These are phyloP conservation scores for Aspergillus felis DNA, from an alignment of 2,329 filamentous ascomycete genomes.

Conservation along the genomic window DNA sequence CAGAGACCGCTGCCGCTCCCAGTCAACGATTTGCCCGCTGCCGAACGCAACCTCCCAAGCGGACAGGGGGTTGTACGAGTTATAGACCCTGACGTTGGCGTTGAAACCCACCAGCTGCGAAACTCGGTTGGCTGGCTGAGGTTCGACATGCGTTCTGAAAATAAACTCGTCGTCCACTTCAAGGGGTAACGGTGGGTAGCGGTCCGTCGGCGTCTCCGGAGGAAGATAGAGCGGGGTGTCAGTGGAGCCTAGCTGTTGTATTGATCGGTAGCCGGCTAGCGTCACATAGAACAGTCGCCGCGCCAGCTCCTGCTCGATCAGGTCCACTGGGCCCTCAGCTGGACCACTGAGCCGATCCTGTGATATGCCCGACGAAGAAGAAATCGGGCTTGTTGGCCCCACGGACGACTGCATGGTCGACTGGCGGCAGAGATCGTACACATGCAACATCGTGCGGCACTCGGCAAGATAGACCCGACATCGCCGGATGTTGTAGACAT, in stretches of 20 bases:
- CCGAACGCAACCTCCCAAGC: conserved; percentile 82
- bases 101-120: conserved; percentile 78
- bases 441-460: conserved; percentile 40
- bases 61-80: conserved; percentile 72
- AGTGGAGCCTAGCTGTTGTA: conserved; percentile 71
- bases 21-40: conserved; percentile 69
- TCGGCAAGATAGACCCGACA: conserved; percentile 43
- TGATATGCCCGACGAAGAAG: conserved; percentile 18
- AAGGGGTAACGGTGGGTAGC: conserved; percentile 72
- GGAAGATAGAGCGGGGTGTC: conserved; percentile 71
- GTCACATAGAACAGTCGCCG: conserved; percentile 75
- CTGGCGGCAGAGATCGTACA: conserved; percentile 35
- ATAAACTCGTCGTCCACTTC: conserved; percentile 85
- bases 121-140: conserved; percentile 64
- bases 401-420: conserved; percentile 11
- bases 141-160: conserved; percentile 63
- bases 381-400: conserved; percentile 19
- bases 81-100: conserved; percentile 71
- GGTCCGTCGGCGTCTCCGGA: conserved; percentile 69
- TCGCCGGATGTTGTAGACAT: conserved; percentile 37
- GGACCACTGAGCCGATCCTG: conserved; percentile 18
- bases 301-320: conserved; percentile 47
- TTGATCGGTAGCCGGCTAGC: conserved; percentile 70
- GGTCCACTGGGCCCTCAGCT: conserved; percentile 22
- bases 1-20: conserved; percentile 71